These are phyloP conservation scores for Cercospora janseana DNA, from an alignment of 2,329 filamentous ascomycete species.

Conservation along the genomic window DNA sequence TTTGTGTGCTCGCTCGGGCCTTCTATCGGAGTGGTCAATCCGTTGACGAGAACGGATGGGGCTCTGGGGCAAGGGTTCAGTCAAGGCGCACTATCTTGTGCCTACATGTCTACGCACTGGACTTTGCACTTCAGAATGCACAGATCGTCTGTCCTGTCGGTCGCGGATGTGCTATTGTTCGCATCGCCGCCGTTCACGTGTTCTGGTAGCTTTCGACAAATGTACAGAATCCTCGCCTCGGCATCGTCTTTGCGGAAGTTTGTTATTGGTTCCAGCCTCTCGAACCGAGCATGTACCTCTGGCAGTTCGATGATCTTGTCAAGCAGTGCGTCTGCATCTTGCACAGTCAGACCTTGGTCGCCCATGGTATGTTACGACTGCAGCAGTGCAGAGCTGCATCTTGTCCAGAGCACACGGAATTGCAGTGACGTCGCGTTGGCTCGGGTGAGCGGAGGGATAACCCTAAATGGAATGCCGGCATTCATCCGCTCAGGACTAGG, in stretches of 20 bases:
- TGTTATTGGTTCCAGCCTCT: constrained; percentile 31
- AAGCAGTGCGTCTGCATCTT: constrained; percentile 24
- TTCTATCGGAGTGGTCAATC: constrained; percentile 24
- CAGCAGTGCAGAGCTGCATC: too few species aligned
- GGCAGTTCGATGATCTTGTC: constrained; percentile 22
- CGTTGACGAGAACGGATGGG: constrained; percentile 29
- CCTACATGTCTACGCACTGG: constrained; percentile 26
- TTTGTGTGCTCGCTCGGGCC: constrained; percentile 31
- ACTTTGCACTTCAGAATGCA: constrained; percentile 36
- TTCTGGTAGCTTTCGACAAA: constrained; percentile 22
- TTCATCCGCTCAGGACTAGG: background rate
- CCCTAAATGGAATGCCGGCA: background rate
- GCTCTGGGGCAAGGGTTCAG: constrained; percentile 21
- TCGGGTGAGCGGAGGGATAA: background rate
- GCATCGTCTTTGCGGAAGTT: constrained; percentile 36
- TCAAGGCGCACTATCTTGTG: background rate
- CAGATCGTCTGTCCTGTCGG: constrained; percentile 14
- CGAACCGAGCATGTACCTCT: constrained; percentile 17
- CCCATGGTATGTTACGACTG: constrained; percentile 13
- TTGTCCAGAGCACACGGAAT: background rate
- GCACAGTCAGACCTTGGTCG: constrained; percentile 24
- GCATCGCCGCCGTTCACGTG: background rate
- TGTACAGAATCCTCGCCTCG: constrained; percentile 34
- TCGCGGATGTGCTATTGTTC: background rate
- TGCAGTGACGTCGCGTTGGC: background rate